A percentile compares a stretch with the other conserved stretches of the same genome.
These are phyloP conservation scores for Favolaschia claudopus DNA, from an alignment of 768 basidiomycete species.

Conservation along the genomic window DNA sequence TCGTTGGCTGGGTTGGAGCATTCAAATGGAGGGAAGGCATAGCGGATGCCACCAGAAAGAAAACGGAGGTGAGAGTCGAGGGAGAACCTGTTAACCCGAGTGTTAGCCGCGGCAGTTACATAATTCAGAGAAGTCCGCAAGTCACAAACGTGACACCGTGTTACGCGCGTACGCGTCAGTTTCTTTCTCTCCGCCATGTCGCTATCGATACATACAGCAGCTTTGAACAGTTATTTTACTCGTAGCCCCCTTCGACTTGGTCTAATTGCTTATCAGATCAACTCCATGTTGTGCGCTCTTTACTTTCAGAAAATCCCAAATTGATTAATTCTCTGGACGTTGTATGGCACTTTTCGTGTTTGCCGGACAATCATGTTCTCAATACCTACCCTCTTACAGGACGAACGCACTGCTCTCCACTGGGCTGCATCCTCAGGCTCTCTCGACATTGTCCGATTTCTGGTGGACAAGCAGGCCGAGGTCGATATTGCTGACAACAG, in stretches of 20 bases:
- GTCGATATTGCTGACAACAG: constrained; percentile 69
- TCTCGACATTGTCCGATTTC: constrained; percentile 68
- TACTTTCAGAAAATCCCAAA: constrained; percentile 68
- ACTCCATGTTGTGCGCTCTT: constrained; percentile 69
- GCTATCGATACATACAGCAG: constrained; percentile 67
- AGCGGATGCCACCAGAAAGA: constrained; percentile 29
- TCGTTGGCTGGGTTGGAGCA: constrained; percentile 29
- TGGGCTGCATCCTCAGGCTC: constrained; percentile 84
- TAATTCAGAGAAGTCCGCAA: no score
- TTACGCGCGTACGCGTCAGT: constrained; percentile 28
- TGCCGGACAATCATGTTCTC: background rate
- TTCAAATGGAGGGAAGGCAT: constrained; percentile 34
- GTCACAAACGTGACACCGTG: no score
- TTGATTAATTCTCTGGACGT: constrained; percentile 68
- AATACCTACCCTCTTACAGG: no score
- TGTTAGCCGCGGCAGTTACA: no score
- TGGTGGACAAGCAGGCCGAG: constrained; percentile 76
- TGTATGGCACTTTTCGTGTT: constrained; percentile 46
- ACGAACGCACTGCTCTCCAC: constrained; percentile 83
- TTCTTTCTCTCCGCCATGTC: constrained; percentile 41
- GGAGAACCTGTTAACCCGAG: no score
- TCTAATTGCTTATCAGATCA: constrained; percentile 58
- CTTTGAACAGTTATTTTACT: constrained; percentile 64
- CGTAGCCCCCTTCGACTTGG: background rate
- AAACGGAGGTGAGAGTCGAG: background rate